Conservation (phyloP, 371 early-diverging fungal species). For the Dinochytrium kinnereticum region DNA sequence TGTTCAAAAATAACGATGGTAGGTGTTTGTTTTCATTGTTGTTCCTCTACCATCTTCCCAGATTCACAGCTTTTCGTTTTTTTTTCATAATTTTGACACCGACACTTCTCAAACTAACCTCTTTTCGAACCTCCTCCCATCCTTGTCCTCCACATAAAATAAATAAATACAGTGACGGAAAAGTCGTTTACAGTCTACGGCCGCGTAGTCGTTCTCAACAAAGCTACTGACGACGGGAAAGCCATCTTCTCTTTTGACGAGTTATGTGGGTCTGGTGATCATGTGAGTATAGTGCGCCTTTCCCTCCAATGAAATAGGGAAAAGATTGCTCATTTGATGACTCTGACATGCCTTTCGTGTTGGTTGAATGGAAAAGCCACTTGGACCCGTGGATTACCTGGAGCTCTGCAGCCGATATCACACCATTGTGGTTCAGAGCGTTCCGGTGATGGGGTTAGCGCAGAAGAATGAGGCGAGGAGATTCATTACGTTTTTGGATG, state of each 20-base stretch:
- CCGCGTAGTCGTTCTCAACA: background rate
- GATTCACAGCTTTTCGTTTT: background rate
- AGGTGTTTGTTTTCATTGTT: background rate
- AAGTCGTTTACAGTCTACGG: conserved; percentile 17
- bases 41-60: background rate
- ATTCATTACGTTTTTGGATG: conserved; percentile 28
- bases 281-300: background rate
- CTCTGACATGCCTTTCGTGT: no score
- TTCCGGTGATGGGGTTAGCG: conserved; percentile 26
- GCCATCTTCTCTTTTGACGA: background rate
- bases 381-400: conserved; percentile 39
- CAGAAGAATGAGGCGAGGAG: conserved; percentile 25
- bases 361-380: conserved; percentile 2
- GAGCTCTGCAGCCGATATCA: conserved; percentile 15
- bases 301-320: background rate
- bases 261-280: background rate
- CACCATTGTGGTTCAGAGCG: conserved; percentile 20
- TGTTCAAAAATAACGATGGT: background rate
- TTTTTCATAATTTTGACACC: no score
- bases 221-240: conserved; percentile 16
- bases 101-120: background rate
- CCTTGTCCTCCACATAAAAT: no score
- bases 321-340: no score
- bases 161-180: conserved; percentile 1
- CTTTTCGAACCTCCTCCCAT: no score